A percentile compares a stretch with the other conserved stretches of the same genome.
These are phyloP conservation scores for Fraxinus dipetala DNA, from an alignment of 305 asterid species.

Conservation along the genomic window DNA sequence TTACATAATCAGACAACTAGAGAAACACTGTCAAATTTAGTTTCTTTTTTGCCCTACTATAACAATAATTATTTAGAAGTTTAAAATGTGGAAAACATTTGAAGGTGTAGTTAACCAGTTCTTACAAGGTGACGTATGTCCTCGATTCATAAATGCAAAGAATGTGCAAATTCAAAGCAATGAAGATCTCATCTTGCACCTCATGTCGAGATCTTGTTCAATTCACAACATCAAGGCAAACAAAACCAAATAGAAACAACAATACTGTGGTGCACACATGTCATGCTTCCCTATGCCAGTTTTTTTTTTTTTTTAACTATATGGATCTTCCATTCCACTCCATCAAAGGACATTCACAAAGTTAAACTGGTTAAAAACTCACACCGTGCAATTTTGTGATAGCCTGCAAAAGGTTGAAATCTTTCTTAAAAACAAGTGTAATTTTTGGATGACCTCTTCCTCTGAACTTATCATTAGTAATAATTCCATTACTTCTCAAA, in stretches of 20 bases:
- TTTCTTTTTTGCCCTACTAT: background rate
- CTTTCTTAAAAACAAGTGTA: background rate
- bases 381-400: background rate
- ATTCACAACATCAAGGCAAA: background rate
- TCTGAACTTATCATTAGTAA: background rate
- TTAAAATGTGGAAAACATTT: background rate
- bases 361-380: background rate
- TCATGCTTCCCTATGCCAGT: background rate
- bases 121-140: background rate
- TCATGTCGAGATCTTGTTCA: background rate
- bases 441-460: background rate
- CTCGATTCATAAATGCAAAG: background rate
- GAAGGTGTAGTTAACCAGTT: conserved; percentile 1
- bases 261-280: background rate
- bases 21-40: background rate
- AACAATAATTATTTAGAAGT: background rate
- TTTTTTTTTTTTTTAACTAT: background rate
- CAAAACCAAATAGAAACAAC: background rate
- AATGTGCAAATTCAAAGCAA: background rate
- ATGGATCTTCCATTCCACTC: conserved; percentile 4
- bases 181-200: background rate
- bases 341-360: background rate
- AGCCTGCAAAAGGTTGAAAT: background rate
- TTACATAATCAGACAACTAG: background rate
- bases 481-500: conserved; percentile 1